Evolutionary conservation across 257 asterid species (phyloP).

Genomic region (Ilex asprella): DNA sequence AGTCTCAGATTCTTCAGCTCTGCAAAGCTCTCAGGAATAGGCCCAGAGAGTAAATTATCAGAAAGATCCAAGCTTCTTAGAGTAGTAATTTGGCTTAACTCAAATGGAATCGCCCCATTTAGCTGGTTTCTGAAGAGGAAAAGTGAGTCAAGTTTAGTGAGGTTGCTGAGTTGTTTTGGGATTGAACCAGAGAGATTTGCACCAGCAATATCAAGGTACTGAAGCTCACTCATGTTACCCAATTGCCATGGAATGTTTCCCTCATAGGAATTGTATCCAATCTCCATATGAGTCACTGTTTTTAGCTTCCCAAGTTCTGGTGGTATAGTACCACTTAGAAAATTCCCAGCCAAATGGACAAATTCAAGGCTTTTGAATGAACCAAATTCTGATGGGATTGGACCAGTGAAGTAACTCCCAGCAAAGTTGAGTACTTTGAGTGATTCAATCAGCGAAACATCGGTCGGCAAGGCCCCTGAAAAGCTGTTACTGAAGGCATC

Average conservation of each 20-base stretch:
- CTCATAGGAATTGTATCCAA: conserved; percentile 74
- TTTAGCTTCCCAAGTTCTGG: conserved; percentile 57
- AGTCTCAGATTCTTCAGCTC: conserved; percentile 58
- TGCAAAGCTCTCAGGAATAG: conserved; percentile 74
- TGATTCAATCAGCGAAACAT: conserved; percentile 39
- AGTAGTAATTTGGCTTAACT: conserved; percentile 44
- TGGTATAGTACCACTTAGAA: conserved; percentile 58
- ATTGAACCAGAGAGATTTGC: conserved; percentile 79
- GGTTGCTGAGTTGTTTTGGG: conserved; percentile 55
- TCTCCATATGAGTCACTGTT: conserved; percentile 80
- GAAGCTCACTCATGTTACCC: conserved; percentile 68
- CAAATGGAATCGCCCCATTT: conserved; percentile 56
- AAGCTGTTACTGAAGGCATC: conserved; percentile 98
- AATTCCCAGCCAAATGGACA: conserved; percentile 88
- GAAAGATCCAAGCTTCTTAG: conserved; percentile 97
- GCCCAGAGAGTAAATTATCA: conserved; percentile 71
- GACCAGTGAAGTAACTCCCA: conserved; percentile 92
- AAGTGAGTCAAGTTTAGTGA: conserved; percentile 73
- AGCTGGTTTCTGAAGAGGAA: conserved; percentile 75
- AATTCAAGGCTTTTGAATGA: conserved; percentile 53
- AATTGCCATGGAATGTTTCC: conserved; percentile 86
- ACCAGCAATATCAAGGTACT: conserved; percentile 86
- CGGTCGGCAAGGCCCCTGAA: conserved; percentile 70
- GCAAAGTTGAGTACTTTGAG: conserved; percentile 76
- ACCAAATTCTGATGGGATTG: conserved; percentile 77